phyloP scores from a whole-genome alignment of 2,329 filamentous ascomycete genomes.

The Stemphylium vesicarium region DNA sequence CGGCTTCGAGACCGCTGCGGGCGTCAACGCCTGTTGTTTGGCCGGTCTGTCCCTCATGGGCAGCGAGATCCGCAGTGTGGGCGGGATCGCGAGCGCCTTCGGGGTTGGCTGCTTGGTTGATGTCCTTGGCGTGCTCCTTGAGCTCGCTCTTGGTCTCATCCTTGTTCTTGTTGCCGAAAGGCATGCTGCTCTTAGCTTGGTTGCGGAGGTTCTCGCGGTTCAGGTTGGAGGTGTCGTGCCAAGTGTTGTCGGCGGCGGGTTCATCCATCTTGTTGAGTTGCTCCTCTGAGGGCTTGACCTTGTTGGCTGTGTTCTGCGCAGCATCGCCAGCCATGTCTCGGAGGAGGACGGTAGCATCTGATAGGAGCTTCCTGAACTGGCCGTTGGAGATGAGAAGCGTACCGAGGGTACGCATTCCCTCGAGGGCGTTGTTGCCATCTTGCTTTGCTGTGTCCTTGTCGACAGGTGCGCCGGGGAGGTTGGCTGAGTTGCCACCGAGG shows the following conservation, averaged over 20 bases:
- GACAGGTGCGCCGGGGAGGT: constrained; percentile 69
- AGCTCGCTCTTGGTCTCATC: constrained; percentile 59
- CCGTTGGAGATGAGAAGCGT: constrained; percentile 93
- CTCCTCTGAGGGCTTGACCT: constrained; percentile 79
- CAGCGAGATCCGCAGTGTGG: constrained; percentile 60
- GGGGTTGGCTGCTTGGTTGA: constrained; percentile 64
- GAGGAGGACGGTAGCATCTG: constrained; percentile 77
- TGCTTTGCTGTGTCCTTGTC: constrained; percentile 79
- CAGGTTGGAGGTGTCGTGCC: constrained; percentile 85
- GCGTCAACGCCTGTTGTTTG: constrained; percentile 59
- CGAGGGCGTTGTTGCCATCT: constrained; percentile 81
- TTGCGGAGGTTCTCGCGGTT: constrained; percentile 72
- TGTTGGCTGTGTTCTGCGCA: constrained; percentile 76
- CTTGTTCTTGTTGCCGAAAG: constrained; percentile 62
- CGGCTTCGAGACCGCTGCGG: constrained; percentile 56
- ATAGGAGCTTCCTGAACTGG: constrained; percentile 89
- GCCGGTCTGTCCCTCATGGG: constrained; percentile 57
- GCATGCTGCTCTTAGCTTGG: constrained; percentile 67
- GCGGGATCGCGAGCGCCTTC: constrained; percentile 60
- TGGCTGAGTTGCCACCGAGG: constrained; percentile 68
- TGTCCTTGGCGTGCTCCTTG: constrained; percentile 62
- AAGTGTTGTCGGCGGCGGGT: constrained; percentile 89
- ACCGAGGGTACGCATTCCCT: constrained; percentile 86
- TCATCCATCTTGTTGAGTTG: constrained; percentile 76
- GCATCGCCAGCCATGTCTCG: constrained; percentile 93